Evolutionary conservation across 768 basidiomycete genomes (phyloP).

Genomic region (Panaeolus cyanescens): DNA sequence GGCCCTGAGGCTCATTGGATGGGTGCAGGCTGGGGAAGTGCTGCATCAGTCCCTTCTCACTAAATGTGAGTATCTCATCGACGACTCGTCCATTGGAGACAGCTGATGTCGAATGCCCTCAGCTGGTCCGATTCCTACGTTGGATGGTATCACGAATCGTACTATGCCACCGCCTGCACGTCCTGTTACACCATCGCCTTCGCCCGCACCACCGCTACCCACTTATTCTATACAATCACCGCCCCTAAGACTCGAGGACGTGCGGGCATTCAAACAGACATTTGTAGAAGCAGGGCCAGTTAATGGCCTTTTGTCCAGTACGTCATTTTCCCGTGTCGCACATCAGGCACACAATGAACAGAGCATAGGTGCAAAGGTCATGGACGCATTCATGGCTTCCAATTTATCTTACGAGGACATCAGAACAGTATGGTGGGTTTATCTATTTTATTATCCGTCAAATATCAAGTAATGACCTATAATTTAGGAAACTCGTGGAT

Average conservation of each 20-base stretch:
- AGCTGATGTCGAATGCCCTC: slow-evolving; percentile 8
- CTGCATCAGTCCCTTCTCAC: slow-evolving; percentile 41
- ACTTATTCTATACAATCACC: slow-evolving; percentile 6
- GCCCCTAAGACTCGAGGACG: slow-evolving; percentile 41
- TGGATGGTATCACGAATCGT: slow-evolving; percentile 31
- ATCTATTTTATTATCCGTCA: not conserved
- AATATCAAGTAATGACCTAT: slow-evolving; percentile 1
- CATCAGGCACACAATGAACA: not conserved
- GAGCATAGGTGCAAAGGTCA: slow-evolving; percentile 53
- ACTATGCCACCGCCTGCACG: not conserved
- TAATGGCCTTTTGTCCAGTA: slow-evolving; percentile 57
- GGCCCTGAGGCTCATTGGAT: slow-evolving; percentile 64
- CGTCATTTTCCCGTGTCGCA: slow-evolving; percentile 6
- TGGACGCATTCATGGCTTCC: slow-evolving; percentile 64
- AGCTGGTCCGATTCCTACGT: slow-evolving; percentile 55
- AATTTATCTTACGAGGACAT: slow-evolving; percentile 60
- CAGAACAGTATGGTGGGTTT: slow-evolving; percentile 56
- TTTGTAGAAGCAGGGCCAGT: slow-evolving; percentile 53
- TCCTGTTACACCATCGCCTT: not conserved
- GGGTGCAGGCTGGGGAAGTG: slow-evolving; percentile 56
- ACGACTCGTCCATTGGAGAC: not conserved
- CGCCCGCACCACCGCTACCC: slow-evolving; percentile 2
- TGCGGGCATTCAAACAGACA: slow-evolving; percentile 53
- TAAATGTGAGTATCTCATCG: slow-evolving; percentile 40
- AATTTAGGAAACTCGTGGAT: slow-evolving; percentile 61